Percentiles rank a stretch among this genome's conserved stretches.
Evolutionary conservation across 441 rosid genomes (phyloP).

Genomic region (Erodium moschatum): DNA sequence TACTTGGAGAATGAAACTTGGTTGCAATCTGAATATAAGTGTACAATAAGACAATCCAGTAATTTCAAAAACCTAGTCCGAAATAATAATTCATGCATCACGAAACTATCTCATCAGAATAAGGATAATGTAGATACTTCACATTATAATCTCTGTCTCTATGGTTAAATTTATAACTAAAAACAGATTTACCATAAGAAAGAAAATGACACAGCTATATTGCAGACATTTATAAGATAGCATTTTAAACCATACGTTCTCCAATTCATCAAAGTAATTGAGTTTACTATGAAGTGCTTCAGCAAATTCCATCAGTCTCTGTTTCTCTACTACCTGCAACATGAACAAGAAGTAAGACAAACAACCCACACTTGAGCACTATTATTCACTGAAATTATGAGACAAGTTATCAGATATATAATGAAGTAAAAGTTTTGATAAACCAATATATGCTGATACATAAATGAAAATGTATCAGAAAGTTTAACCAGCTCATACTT

Average conservation of each 20-base stretch:
- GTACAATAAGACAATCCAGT: conserved; percentile 16
- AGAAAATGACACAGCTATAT: conserved; percentile 5
- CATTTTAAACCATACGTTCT: conserved; percentile 81
- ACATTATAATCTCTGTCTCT: not conserved
- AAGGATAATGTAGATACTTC: not conserved
- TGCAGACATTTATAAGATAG: conserved; percentile 25
- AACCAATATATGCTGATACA: conserved; percentile 10
- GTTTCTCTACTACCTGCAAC: conserved; percentile 74
- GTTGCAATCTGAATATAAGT: conserved; percentile 58
- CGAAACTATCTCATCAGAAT: not conserved
- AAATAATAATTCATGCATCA: conserved; percentile 14
- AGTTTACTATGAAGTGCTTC: conserved; percentile 92
- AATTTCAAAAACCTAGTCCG: conserved; percentile 6
- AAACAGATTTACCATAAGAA: not conserved
- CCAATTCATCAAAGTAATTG: conserved; percentile 94
- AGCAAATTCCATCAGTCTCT: conserved; percentile 81
- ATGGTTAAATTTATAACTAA: not conserved
- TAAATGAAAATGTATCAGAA: not conserved
- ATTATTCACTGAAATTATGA: not conserved
- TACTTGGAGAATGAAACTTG: conserved; percentile 75
- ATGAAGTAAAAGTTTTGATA: not conserved
- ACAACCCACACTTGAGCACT: too few relatives aligned
- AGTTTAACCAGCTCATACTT: conserved; percentile 8
- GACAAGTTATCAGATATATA: conserved; percentile 5
- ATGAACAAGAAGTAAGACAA: conserved; percentile 17